phyloP scores from a whole-genome alignment of 768 basidiomycete species.

The Russula sp. region DNA sequence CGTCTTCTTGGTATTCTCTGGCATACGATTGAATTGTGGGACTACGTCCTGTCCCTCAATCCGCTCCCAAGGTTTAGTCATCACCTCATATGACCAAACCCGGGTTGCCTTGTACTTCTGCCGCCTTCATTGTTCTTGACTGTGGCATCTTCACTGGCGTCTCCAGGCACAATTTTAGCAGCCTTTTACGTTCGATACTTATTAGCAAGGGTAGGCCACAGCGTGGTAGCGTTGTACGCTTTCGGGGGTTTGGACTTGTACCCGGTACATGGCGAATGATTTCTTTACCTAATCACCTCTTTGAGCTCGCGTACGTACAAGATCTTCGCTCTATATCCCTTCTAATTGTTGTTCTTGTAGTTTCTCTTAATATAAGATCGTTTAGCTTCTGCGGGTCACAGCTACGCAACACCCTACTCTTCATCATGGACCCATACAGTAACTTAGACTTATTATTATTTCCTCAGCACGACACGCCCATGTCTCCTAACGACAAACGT shows the following conservation, averaged over 20 bases:
- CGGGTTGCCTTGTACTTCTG: background rate
- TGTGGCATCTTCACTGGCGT: constrained; percentile 2
- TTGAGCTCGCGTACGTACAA: background rate
- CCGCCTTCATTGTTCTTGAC: background rate
- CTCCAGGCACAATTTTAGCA: constrained; percentile 15
- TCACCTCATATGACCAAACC: background rate
- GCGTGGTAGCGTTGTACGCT: background rate
- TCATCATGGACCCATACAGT: background rate
- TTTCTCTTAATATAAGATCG: constrained; percentile 6
- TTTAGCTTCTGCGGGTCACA: background rate
- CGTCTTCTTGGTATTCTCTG: background rate
- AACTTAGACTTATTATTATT: constrained; percentile 3
- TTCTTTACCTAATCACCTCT: background rate
- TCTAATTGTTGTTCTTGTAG: background rate
- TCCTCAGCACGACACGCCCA: background rate
- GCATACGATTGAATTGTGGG: background rate
- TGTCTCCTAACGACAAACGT: background rate
- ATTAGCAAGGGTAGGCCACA: background rate
- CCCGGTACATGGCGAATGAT: background rate
- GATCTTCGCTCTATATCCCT: background rate
- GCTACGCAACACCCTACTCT: background rate
- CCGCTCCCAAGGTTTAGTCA: background rate
- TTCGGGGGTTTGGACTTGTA: background rate
- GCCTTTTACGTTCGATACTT: background rate
- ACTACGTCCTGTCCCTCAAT: background rate